Evolutionary conservation across 345 rosid species (phyloP).

Genomic region (Salix purpurea): DNA sequence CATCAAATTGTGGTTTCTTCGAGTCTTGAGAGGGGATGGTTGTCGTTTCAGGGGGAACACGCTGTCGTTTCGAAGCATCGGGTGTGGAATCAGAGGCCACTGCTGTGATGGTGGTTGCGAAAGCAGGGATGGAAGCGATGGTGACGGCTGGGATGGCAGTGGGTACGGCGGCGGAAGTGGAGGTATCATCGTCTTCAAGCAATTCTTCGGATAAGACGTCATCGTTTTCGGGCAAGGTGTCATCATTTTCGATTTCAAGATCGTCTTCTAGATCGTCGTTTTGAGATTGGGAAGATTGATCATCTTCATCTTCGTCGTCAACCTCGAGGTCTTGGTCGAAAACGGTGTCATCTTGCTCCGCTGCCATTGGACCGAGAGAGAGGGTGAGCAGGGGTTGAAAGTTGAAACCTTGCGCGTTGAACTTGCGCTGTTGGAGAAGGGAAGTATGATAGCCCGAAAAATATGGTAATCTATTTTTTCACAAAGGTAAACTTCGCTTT

Average conservation of each 20-base stretch:
- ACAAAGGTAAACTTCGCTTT: not conserved
- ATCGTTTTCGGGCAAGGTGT: not conserved
- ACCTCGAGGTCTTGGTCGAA: not conserved
- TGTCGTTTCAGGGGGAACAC: conserved; percentile 17
- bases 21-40: conserved; percentile 10
- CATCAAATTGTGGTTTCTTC: conserved; percentile 45
- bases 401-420: not conserved
- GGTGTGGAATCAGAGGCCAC: conserved; percentile 16
- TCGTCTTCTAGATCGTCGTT: not conserved
- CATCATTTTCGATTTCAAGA: not conserved
- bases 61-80: conserved; percentile 44
- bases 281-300: not conserved
- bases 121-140: conserved; percentile 24
- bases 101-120: conserved; percentile 16
- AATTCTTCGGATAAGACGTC: not conserved
- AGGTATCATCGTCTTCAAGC: not conserved
- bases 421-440: not conserved
- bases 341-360: not conserved
- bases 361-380: not conserved
- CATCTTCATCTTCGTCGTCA: not conserved
- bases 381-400: not conserved
- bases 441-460: not conserved
- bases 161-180: conserved; percentile 1
- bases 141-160: conserved; percentile 27
- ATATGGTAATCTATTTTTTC: not conserved